Evolutionary conservation across 192 early-diverging fungal genomes (phyloP), one percentile per base, ranked within the genome.

Genomic region (Rhizophagus prolifer): DNA sequence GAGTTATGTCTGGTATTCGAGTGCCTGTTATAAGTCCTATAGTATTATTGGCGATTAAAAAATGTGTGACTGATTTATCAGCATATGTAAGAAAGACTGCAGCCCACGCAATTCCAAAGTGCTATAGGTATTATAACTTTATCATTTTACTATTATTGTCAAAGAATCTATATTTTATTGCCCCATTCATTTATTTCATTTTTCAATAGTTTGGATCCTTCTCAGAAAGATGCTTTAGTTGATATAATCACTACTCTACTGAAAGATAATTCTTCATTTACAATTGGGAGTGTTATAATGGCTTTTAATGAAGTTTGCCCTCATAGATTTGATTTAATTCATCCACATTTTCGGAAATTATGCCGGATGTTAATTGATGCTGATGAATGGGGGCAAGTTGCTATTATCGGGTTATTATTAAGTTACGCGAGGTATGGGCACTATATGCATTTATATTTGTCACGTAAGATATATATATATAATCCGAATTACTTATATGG

Each of bases 321-420:
- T 9, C 90, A 91, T 50, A 80, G 92, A 66, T 86, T 94, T 72
- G 95, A 95, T 64, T 75, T 96, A 67, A 92, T 98, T 36, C 98
- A 99, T 80, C 84, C 82, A 36, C 93, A 95, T 77, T 99, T 89
- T 82, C 88, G 94, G 61, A 94, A 97, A 58, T 85, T 96, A 71
- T 98, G 96, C 79, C 81, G 81, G 47, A 85, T 95, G 89, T 81
- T 99, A 28, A 81, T 88, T 16, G 96, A 97, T 36, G 88, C 93
- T 50, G 97, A 99, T 85, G 95, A 98, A 81, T 99, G 98, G 98
- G 94, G 92, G 14, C 97, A 98, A 81, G 87, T 96, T 38, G 92
- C 91, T 59, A 91, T 96, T 34, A 78, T 96, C 50, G 90, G 89
- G 46, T 78, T 97, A 30, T 80, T 99, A 67, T 71, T 90, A 36